Evolutionary conservation across 805 yeast species (phyloP).

Genomic region (Martiniozyma abietophila): DNA sequence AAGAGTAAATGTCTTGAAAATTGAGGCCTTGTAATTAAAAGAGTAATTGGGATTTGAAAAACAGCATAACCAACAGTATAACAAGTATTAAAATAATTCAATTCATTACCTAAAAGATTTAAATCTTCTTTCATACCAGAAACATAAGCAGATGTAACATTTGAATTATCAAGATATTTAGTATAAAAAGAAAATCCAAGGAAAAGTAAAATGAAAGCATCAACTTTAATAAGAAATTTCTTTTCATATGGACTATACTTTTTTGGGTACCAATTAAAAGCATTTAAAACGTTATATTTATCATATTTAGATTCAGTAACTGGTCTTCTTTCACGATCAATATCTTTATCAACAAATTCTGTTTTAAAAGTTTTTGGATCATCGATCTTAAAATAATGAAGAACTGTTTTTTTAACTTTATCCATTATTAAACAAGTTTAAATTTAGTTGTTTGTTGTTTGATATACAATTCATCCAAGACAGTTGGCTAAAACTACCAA

Average conservation of each 20-base stretch:
- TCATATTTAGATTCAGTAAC: slow-evolving; percentile 1
- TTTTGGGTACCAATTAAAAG: slow-evolving; percentile 11
- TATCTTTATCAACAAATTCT: slow-evolving; percentile 9
- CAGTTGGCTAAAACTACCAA: too few species aligned
- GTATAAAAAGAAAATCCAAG: slow-evolving; percentile 57
- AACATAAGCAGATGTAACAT: slow-evolving; percentile 57
- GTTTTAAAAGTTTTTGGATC: slow-evolving; percentile 8
- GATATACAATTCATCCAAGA: too few species aligned
- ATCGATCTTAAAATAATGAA: slow-evolving; percentile 4
- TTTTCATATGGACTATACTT: slow-evolving; percentile 25
- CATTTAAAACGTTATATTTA: slow-evolving; percentile 6
- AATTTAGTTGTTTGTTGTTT: too few species aligned
- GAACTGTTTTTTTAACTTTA: background rate
- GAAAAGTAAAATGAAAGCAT: slow-evolving; percentile 44
- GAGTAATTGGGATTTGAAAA: slow-evolving; percentile 56
- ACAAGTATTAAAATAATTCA: slow-evolving; percentile 48
- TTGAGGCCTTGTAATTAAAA: slow-evolving; percentile 45
- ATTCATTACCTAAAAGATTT: slow-evolving; percentile 52
- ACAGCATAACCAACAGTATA: slow-evolving; percentile 51
- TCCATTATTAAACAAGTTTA: background rate
- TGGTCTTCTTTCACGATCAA: slow-evolving; percentile 11
- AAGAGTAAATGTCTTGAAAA: slow-evolving; percentile 46
- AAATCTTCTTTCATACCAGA: slow-evolving; percentile 53
- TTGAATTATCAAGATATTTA: slow-evolving; percentile 53
- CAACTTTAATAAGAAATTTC: slow-evolving; percentile 42